Percentiles rank a stretch among this genome's conserved stretches.
Evolutionary conservation across 371 early-diverging fungal genomes (phyloP).

Genomic region (Mucor piriformis): DNA sequence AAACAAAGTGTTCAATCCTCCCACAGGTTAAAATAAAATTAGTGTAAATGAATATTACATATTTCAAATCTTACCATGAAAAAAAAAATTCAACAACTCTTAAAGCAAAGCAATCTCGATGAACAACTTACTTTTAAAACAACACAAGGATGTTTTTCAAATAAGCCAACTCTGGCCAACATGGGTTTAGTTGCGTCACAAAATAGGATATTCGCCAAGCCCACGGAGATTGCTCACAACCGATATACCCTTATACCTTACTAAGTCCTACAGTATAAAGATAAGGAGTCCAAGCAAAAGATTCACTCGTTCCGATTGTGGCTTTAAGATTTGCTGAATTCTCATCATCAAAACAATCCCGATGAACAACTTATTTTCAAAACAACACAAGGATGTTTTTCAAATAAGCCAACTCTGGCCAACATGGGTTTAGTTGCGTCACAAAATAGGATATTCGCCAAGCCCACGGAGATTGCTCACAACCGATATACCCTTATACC

Average conservation of each 20-base stretch:
- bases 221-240: slow-evolving; percentile 12
- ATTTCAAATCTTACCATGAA: slow-evolving; percentile 1
- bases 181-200: slow-evolving; percentile 5
- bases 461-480: slow-evolving; percentile 12
- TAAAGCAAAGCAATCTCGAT: slow-evolving; percentile 10
- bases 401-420: slow-evolving; percentile 8
- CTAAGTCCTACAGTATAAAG: slow-evolving; percentile 9
- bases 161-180: slow-evolving; percentile 6
- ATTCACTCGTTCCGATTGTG: slow-evolving; percentile 5
- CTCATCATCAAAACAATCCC: slow-evolving; percentile 4
- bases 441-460: slow-evolving; percentile 3
- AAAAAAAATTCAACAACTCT: not conserved
- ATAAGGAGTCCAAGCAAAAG: not conserved
- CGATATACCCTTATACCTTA: slow-evolving; percentile 7
- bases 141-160: slow-evolving; percentile 4
- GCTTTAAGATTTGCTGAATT: slow-evolving; percentile 2
- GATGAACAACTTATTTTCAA: slow-evolving; percentile 6
- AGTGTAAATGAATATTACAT: not conserved
- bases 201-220: slow-evolving; percentile 7
- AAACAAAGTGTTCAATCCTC: slow-evolving; percentile 1
- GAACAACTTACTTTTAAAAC: slow-evolving; percentile 3
- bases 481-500: slow-evolving; percentile 7
- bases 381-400: slow-evolving; percentile 4
- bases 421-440: slow-evolving; percentile 7
- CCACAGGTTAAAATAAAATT: slow-evolving; percentile 1